These are phyloP conservation scores for Fusarium longipes DNA, from an alignment of 2,329 filamentous ascomycete species.

Conservation along the genomic window DNA sequence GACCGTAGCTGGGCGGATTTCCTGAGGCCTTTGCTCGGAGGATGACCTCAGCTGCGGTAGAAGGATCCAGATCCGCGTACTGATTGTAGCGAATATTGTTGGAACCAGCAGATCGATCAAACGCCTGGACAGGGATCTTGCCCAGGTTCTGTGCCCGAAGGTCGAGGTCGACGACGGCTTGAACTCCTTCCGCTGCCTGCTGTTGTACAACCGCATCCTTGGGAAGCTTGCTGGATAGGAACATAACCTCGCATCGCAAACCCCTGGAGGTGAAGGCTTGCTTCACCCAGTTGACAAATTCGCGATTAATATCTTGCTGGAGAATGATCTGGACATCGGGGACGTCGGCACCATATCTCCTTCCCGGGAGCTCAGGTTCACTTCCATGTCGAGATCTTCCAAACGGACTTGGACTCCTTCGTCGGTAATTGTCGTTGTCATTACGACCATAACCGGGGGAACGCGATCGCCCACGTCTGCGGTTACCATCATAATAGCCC, in stretches of 20 bases:
- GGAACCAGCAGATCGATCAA: slow-evolving; percentile 80
- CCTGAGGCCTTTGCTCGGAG: slow-evolving; percentile 70
- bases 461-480: slow-evolving; percentile 72
- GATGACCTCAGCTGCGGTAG: slow-evolving; percentile 83
- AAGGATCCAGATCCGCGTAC: slow-evolving; percentile 84
- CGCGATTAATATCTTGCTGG: slow-evolving; percentile 78
- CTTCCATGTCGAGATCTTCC: slow-evolving; percentile 60
- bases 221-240: slow-evolving; percentile 79
- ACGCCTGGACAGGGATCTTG: slow-evolving; percentile 85
- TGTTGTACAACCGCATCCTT: slow-evolving; percentile 83
- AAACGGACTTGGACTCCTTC: slow-evolving; percentile 76
- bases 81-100: slow-evolving; percentile 86
- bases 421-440: slow-evolving; percentile 67
- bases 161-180: slow-evolving; percentile 83
- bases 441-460: slow-evolving; percentile 66
- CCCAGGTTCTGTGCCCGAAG: slow-evolving; percentile 74
- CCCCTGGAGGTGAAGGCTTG: slow-evolving; percentile 76
- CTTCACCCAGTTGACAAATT: slow-evolving; percentile 87
- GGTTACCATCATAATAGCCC: slow-evolving; percentile 55
- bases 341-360: slow-evolving; percentile 77
- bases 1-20: slow-evolving; percentile 45
- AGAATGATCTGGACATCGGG: slow-evolving; percentile 92
- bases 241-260: slow-evolving; percentile 81
- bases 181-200: slow-evolving; percentile 88
- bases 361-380: slow-evolving; percentile 74